Percentiles rank a stretch among this genome's conserved stretches.
These are phyloP conservation scores for Monosporascus sp. DNA, from an alignment of 2,329 filamentous ascomycete genomes.

Conservation along the genomic window DNA sequence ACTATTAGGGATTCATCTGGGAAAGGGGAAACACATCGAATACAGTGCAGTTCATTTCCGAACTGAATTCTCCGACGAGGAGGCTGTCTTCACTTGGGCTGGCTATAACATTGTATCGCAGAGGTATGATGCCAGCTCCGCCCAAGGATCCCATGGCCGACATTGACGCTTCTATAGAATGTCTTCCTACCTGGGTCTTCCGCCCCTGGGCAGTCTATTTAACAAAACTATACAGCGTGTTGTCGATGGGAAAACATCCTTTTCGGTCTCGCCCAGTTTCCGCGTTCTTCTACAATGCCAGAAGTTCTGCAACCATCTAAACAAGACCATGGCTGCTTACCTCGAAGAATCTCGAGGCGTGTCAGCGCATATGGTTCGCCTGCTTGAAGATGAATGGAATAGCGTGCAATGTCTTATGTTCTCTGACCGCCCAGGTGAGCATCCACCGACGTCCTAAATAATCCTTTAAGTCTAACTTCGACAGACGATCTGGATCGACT, in stretches of 20 bases:
- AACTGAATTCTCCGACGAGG: slow-evolving; percentile 42
- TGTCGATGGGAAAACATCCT: slow-evolving; percentile 34
- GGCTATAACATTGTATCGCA: slow-evolving; percentile 48
- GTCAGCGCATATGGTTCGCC: slow-evolving; percentile 38
- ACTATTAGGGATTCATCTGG: slow-evolving; percentile 46
- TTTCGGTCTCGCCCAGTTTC: slow-evolving; percentile 39
- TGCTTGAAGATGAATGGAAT: slow-evolving; percentile 48
- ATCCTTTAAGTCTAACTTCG: neutral
- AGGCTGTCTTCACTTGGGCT: slow-evolving; percentile 48
- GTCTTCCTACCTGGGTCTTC: slow-evolving; percentile 39
- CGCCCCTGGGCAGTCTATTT: slow-evolving; percentile 38
- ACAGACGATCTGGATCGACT: slow-evolving; percentile 41
- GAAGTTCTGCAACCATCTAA: slow-evolving; percentile 44
- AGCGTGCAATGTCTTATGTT: slow-evolving; percentile 40
- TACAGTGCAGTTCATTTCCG: slow-evolving; percentile 40
- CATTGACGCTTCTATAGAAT: slow-evolving; percentile 21
- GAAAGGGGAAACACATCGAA: slow-evolving; percentile 44
- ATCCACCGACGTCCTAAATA: neutral
- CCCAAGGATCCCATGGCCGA: slow-evolving; percentile 26
- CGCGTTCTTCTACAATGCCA: slow-evolving; percentile 43
- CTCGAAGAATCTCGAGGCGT: slow-evolving; percentile 42
- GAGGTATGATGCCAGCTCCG: slow-evolving; percentile 28
- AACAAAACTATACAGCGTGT: slow-evolving; percentile 44
- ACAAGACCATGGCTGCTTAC: slow-evolving; percentile 40
- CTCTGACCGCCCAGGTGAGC: slow-evolving; percentile 40